phyloP scores from a whole-genome alignment of 1,139 yeast species.

The Nadsonia starkeyi-henricii region DNA sequence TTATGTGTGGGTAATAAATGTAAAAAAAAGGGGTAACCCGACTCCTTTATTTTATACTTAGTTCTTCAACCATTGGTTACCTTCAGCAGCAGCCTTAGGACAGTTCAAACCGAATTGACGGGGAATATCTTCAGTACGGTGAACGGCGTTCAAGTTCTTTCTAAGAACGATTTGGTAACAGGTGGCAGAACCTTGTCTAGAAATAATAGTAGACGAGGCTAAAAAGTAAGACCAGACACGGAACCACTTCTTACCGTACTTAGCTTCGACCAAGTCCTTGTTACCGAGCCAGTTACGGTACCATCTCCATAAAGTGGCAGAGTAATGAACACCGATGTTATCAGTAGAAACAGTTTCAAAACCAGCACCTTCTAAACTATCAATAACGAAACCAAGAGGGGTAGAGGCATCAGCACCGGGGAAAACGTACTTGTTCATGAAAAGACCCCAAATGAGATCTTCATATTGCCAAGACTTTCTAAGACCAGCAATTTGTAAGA shows the following conservation, averaged over 20 bases:
- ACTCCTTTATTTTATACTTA: slow-evolving; percentile 7
- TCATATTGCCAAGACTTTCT: slow-evolving; percentile 93
- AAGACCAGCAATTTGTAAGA: slow-evolving; percentile 79
- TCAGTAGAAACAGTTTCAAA: slow-evolving; percentile 77
- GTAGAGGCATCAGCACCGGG: slow-evolving; percentile 98
- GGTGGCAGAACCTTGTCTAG: slow-evolving; percentile 90
- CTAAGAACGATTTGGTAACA: slow-evolving; percentile 85
- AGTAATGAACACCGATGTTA: slow-evolving; percentile 85
- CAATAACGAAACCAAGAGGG: slow-evolving; percentile 72
- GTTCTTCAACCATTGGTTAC: slow-evolving; percentile 31
- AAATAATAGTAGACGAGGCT: slow-evolving; percentile 65
- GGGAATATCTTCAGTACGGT: slow-evolving; percentile 72
- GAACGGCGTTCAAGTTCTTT: slow-evolving; percentile 76
- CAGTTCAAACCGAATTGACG: slow-evolving; percentile 61
- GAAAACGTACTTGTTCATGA: slow-evolving; percentile 92
- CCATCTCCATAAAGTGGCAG: slow-evolving; percentile 90
- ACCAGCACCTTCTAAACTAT: slow-evolving; percentile 68
- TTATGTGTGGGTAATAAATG: no score
- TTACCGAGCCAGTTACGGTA: slow-evolving; percentile 88
- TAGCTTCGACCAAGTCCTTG: slow-evolving; percentile 60
- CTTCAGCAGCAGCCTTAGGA: slow-evolving; percentile 43
- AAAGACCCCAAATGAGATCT: slow-evolving; percentile 87
- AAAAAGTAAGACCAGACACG: slow-evolving; percentile 90
- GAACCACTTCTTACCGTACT: slow-evolving; percentile 83
- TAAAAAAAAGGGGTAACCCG: no score